Percentiles rank a stretch among this genome's conserved stretches.
phyloP scores from a whole-genome alignment of 352 stramenopile genomes.

The Phytophthora rubi region DNA sequence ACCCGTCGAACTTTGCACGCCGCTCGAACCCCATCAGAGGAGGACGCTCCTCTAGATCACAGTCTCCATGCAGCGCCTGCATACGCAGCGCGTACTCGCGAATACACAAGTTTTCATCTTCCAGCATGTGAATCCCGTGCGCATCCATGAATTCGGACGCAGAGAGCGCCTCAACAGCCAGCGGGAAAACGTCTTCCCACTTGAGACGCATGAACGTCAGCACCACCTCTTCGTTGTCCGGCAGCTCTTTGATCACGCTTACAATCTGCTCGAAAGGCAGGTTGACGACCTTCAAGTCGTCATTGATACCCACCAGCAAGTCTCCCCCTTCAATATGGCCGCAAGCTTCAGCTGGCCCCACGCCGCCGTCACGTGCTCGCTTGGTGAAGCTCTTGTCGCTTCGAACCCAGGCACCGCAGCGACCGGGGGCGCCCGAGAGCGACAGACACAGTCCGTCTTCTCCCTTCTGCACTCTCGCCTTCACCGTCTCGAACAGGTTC shows the following conservation, averaged over 20 bases:
- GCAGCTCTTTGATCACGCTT: slow-evolving; percentile 60
- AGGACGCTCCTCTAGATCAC: slow-evolving; percentile 54
- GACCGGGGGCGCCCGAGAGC: slow-evolving; percentile 70
- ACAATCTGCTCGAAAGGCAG: slow-evolving; percentile 80
- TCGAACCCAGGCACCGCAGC: slow-evolving; percentile 81
- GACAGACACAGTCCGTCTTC: slow-evolving; percentile 81
- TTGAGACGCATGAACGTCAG: slow-evolving; percentile 69
- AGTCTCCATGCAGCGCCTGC: slow-evolving; percentile 79
- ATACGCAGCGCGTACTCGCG: slow-evolving; percentile 83
- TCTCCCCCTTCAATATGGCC: slow-evolving; percentile 68
- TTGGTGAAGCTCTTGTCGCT: slow-evolving; percentile 78
- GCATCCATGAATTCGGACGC: slow-evolving; percentile 54
- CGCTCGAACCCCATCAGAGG: slow-evolving; percentile 74
- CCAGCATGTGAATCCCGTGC: slow-evolving; percentile 52
- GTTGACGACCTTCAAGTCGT: slow-evolving; percentile 56
- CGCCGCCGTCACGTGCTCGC: slow-evolving; percentile 41
- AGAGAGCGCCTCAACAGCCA: slow-evolving; percentile 59
- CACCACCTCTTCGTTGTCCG: slow-evolving; percentile 44
- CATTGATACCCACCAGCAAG: slow-evolving; percentile 74
- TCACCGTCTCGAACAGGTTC: slow-evolving; percentile 53
- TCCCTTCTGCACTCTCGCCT: slow-evolving; percentile 63
- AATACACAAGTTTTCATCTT: slow-evolving; percentile 73
- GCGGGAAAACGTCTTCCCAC: slow-evolving; percentile 60
- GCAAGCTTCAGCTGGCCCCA: slow-evolving; percentile 70
- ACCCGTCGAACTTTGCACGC: slow-evolving; percentile 80